A percentile compares a stretch with the other conserved stretches of the same genome.
Evolutionary conservation across 495 filamentous ascomycete species (phyloP).

Genomic region (Aspergillus asperescens): DNA sequence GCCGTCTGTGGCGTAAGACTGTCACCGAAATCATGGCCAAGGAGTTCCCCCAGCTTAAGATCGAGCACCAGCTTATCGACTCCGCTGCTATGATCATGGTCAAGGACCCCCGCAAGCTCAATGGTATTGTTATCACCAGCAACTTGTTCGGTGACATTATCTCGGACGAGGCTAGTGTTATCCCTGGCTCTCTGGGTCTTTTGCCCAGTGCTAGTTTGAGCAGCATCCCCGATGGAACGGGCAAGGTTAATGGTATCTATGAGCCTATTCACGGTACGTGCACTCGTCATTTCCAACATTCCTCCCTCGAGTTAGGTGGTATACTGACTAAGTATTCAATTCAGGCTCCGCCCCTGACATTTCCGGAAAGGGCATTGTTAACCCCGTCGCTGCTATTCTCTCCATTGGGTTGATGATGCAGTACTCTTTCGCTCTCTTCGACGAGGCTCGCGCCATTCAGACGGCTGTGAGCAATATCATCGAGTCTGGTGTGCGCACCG

Average conservation of each 20-base stretch:
- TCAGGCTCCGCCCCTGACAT: constrained; percentile 55
- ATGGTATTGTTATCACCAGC: constrained; percentile 88
- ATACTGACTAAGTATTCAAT: constrained; percentile 6
- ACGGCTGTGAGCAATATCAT: constrained; percentile 49
- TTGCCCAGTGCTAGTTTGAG: constrained; percentile 85
- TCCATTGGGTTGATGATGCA: constrained; percentile 54
- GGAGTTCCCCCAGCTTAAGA: constrained; percentile 83
- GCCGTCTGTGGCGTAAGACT: constrained; percentile 82
- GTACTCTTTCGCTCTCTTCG: constrained; percentile 47
- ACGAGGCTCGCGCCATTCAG: constrained; percentile 49
- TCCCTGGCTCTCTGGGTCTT: constrained; percentile 85
- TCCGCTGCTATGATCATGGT: constrained; percentile 96
- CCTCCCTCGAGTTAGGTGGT: neutral
- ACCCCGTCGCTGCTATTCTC: constrained; percentile 55
- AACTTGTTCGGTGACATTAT: constrained; percentile 98
- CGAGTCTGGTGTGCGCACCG: constrained; percentile 48
- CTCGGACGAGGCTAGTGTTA: constrained; percentile 92
- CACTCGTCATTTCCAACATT: neutral
- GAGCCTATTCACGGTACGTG: constrained; percentile 94
- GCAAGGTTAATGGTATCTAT: constrained; percentile 68
- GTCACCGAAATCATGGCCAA: constrained; percentile 69
- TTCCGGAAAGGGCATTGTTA: constrained; percentile 81
- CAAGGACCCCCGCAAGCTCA: constrained; percentile 85
- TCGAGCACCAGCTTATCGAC: constrained; percentile 91
- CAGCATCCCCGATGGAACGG: constrained; percentile 71